Evolutionary conservation across 202 grass and related monocot genomes (phyloP), one percentile per base, ranked within the genome.

Genomic region (Cymbopogon flexuosus): DNA sequence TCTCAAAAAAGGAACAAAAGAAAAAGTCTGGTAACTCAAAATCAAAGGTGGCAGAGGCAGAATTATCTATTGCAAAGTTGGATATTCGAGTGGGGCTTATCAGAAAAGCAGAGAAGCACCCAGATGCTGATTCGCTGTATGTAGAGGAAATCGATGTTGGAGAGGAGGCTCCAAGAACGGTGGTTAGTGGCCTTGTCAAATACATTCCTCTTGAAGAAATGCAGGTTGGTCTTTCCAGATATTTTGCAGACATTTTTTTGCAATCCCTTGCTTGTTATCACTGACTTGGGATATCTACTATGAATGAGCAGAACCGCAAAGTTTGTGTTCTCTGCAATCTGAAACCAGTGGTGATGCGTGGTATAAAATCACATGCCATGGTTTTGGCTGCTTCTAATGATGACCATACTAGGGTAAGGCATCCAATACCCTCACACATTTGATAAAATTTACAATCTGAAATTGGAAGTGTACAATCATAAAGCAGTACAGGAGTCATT

Each of bases 141-240:
- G 88, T 98, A 10, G 96, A 95, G 84, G 96, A 95, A 90, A 98
- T 98, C 2, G 96, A 98, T 83, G 88, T 95, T 59, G 96, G 92
- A 72, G 96, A 98, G 77, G 96, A 84, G 59, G 86, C 79, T 75
- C 85, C 88, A 70, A 89, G 92, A 87, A 95, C 88, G 39, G 92
- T 98, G 36, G 96, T 95, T 52, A 98, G 96, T 58, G 96, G 96
- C n/a, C 96, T 98, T 68, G 96, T 98, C 16, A 98, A 93, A 77
- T 95, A 78, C 76, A 90, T 98, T 62, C 90, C 96, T 62, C 90
- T 98, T 39, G 96, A 98, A 79, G 92, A 98, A 82, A 98, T 98
- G 88, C 92, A 98, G 96, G 96, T 93, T 30, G n/a, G 24, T 43
- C 24, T 68, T 51, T 65, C 65, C 69, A 21, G 15, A 0, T 27